A percentile compares a stretch with the other conserved stretches of the same genome.
Evolutionary conservation across 2,329 filamentous ascomycete genomes (phyloP).

Genomic region (Colletotrichum siamense): DNA sequence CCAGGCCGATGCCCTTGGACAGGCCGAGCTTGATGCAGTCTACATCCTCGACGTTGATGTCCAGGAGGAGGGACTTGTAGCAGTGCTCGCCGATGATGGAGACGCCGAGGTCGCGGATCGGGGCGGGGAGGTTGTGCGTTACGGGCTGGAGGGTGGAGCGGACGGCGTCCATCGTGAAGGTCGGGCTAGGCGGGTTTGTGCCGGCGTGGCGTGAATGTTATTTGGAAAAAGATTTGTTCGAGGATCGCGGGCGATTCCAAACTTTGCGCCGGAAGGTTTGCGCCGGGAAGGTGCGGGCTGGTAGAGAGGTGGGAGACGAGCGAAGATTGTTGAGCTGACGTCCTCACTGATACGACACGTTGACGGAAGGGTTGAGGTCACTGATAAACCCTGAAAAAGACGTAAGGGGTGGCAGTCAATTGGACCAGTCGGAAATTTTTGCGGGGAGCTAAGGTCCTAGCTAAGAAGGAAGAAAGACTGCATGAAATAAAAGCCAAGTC

Average conservation of each 20-base stretch:
- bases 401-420: not conserved
- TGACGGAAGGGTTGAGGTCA: conserved; percentile 22
- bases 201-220: not conserved
- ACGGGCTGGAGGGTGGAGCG: conserved; percentile 70
- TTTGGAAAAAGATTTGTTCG: not conserved
- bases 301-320: not conserved
- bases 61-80: conserved; percentile 85
- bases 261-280: not conserved
- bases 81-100: conserved; percentile 83
- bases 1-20: conserved; percentile 91
- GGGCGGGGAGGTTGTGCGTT: conserved; percentile 74
- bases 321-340: conserved; percentile 13
- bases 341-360: conserved; percentile 14
- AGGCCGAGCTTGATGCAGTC: conserved; percentile 88
- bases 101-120: conserved; percentile 75
- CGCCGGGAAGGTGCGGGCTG: not conserved
- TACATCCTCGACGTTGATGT: conserved; percentile 78
- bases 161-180: conserved; percentile 62
- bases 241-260: not conserved
- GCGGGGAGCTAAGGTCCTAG: not conserved
- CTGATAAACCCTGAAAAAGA: conserved; percentile 18
- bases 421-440: conserved; percentile 16
- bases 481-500: not conserved
- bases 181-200: not conserved
- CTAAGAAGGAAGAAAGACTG: not conserved